Percentiles rank a stretch among this genome's conserved stretches.
phyloP scores from a whole-genome alignment of 768 basidiomycete species.

The Naganishia kalamii region DNA sequence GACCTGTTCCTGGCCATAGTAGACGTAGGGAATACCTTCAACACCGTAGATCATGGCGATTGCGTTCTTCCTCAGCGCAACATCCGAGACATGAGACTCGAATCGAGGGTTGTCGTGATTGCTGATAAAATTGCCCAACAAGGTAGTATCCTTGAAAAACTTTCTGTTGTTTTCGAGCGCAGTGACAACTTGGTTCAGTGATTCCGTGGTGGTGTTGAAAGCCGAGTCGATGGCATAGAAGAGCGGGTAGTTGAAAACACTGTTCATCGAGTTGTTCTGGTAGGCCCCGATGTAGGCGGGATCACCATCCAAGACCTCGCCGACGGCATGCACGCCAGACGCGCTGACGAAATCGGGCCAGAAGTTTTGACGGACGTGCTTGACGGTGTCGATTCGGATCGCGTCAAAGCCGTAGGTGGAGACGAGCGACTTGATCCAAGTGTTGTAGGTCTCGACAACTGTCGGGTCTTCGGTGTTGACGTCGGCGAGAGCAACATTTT shows the following conservation, averaged over 20 bases:
- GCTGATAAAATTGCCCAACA: conserved; percentile 43
- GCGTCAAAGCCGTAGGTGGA: conserved; percentile 70
- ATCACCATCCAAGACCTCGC: conserved; percentile 57
- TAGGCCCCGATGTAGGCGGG: conserved; percentile 39
- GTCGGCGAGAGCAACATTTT: conserved; percentile 66
- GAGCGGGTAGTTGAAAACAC: conserved; percentile 45
- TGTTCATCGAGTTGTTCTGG: conserved; percentile 37
- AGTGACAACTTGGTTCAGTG: conserved; percentile 34
- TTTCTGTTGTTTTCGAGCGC: conserved; percentile 28
- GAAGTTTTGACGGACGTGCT: conserved; percentile 53
- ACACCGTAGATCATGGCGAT: conserved; percentile 45
- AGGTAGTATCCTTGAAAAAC: conserved; percentile 39
- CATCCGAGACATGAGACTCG: conserved; percentile 34
- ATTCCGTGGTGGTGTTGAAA: conserved; percentile 38
- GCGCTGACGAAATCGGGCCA: conserved; percentile 68
- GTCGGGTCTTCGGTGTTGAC: conserved; percentile 65
- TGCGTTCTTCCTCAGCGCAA: conserved; percentile 44
- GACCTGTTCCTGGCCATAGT: conserved; percentile 44
- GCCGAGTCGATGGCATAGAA: conserved; percentile 42
- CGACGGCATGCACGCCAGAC: conserved; percentile 80
- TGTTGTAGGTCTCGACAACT: conserved; percentile 59
- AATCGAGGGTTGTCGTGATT: conserved; percentile 46
- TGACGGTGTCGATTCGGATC: conserved; percentile 63
- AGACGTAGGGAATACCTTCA: conserved; percentile 48
- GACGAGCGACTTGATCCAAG: conserved; percentile 66